Conservation (phyloP, 2,329 filamentous ascomycete species). For the Botryosphaeria dothidea region DNA sequence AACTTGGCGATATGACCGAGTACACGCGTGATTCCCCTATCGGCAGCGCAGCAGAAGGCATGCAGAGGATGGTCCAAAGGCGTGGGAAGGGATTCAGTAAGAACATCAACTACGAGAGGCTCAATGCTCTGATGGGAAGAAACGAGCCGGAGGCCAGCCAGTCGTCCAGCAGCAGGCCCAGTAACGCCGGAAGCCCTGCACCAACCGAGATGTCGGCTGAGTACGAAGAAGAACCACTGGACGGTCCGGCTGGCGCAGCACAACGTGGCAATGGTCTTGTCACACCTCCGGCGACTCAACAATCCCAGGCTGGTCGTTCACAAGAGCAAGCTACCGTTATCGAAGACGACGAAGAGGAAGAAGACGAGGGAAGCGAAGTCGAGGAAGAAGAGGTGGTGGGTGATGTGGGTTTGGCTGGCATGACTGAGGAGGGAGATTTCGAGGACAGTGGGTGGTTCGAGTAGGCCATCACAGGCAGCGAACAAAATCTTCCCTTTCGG, state of each 20-base stretch:
- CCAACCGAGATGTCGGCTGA: constrained; percentile 4
- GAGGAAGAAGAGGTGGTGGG: neutral
- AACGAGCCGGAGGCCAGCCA: constrained; percentile 8
- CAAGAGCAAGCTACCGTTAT: neutral
- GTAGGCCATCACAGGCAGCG: too few species aligned
- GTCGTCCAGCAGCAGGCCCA: constrained; percentile 10
- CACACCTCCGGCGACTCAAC: constrained; percentile 6
- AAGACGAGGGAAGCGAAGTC: constrained; percentile 8
- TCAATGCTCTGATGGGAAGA: constrained; percentile 31
- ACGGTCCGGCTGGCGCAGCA: neutral
- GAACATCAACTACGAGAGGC: constrained; percentile 49
- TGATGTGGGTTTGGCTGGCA: neutral
- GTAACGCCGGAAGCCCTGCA: constrained; percentile 9
- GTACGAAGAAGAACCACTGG: constrained; percentile 4
- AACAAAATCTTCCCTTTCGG: neutral
- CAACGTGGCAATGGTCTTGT: neutral
- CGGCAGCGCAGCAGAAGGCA: constrained; percentile 46
- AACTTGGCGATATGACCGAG: constrained; percentile 41
- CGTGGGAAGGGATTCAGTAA: constrained; percentile 43
- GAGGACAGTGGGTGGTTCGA: neutral
- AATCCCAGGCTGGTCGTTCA: neutral
- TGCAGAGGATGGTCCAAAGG: constrained; percentile 48
- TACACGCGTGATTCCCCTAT: constrained; percentile 37
- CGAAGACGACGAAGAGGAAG: constrained; percentile 15
- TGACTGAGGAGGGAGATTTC: constrained; percentile 8